These are phyloP conservation scores for Chytriomyces sp. DNA, from an alignment of 192 early-diverging fungal genomes.

Conservation along the genomic window DNA sequence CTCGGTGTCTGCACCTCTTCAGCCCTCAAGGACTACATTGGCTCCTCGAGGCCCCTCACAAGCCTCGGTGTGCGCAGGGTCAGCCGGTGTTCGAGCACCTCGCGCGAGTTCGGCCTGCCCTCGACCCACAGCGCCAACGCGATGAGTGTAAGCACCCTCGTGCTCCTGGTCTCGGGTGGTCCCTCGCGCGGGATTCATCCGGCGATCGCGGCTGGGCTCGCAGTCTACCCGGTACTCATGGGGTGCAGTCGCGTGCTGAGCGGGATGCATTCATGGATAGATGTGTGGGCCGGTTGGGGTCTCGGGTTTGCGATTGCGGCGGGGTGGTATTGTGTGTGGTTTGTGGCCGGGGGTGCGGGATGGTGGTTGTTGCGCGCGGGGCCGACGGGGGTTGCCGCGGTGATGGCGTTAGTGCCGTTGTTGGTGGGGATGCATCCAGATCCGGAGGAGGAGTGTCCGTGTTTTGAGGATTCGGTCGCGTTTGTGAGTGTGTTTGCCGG, in stretches of 20 bases:
- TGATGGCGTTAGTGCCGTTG: conserved; percentile 18
- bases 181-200: conserved; percentile 40
- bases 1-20: not conserved
- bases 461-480: conserved; percentile 73
- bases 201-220: not conserved
- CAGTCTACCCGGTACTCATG: conserved; percentile 64
- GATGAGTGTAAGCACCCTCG: conserved; percentile 67
- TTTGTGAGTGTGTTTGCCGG: conserved; percentile 68
- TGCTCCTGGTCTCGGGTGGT: conserved; percentile 24
- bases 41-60: conserved; percentile 80
- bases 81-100: conserved; percentile 58
- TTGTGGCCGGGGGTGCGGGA: conserved; percentile 35
- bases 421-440: conserved; percentile 53
- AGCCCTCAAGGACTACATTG: conserved; percentile 74
- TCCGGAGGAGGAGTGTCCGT: conserved; percentile 72
- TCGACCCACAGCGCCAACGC: conserved; percentile 88
- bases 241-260: conserved; percentile 78
- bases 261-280: conserved; percentile 85
- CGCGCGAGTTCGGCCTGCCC: conserved; percentile 90
- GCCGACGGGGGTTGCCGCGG: not conserved
- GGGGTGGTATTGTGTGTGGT: conserved; percentile 57
- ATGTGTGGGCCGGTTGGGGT: conserved; percentile 70
- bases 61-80: conserved; percentile 72
- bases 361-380: conserved; percentile 46
- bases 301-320: conserved; percentile 61